Conservation (phyloP, 164 flowering plant species). For the Sedum album region DNA sequence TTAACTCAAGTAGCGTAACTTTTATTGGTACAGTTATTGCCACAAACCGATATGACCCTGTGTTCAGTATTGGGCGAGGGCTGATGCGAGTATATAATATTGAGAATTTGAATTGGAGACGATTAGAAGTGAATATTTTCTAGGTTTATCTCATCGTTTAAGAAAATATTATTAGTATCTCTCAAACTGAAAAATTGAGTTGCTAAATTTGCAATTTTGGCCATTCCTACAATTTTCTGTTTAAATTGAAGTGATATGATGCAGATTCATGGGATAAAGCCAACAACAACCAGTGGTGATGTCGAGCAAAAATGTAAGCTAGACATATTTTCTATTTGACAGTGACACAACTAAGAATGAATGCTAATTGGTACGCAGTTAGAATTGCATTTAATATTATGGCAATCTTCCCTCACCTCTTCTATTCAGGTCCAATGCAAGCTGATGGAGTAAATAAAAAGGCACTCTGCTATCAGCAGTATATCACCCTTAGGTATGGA, state of each 20-base stretch:
- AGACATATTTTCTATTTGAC: background rate
- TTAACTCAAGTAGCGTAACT: background rate
- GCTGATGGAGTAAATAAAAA: background rate
- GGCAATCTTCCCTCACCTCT: background rate
- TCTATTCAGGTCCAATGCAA: background rate
- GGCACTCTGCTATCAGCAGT: too few relatives aligned
- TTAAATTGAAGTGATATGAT: background rate
- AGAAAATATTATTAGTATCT: background rate
- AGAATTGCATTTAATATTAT: background rate
- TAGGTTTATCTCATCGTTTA: background rate
- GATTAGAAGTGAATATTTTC: background rate
- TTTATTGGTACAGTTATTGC: background rate
- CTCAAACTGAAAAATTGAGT: background rate
- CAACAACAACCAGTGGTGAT: slow-evolving; percentile 3
- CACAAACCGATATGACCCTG: too few relatives aligned
- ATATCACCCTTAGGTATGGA: too few relatives aligned
- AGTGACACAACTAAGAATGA: background rate
- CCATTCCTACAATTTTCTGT: background rate
- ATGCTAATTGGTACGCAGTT: background rate
- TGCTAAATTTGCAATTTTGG: background rate
- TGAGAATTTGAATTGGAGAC: background rate
- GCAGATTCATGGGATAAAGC: slow-evolving; percentile 2
- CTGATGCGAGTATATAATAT: too few relatives aligned
- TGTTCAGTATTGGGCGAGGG: background rate
- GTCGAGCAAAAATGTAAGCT: background rate